phyloP scores from a whole-genome alignment of 768 basidiomycete species.

The Cystobasidium ongulense region DNA sequence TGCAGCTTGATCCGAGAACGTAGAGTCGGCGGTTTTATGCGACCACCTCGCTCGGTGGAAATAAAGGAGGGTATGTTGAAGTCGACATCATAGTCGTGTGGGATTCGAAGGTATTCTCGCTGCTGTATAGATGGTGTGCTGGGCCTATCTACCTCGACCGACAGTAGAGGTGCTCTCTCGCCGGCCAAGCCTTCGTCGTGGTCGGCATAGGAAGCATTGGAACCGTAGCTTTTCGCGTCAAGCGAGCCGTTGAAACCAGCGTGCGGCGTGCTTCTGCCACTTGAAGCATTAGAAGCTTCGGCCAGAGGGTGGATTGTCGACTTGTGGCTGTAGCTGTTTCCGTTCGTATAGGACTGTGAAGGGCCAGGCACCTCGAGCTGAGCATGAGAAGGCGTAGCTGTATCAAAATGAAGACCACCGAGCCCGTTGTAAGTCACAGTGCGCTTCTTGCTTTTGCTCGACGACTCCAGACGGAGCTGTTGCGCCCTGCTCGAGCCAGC shows the following conservation, averaged over 20 bases:
- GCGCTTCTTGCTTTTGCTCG: not conserved
- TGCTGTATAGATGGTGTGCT: slow-evolving; percentile 24
- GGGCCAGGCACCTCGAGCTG: not conserved
- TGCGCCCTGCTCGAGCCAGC: not conserved
- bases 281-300: not conserved
- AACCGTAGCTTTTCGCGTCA: not conserved
- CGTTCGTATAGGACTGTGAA: not conserved
- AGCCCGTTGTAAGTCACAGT: not conserved
- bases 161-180: slow-evolving; percentile 30
- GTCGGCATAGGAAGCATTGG: not conserved
- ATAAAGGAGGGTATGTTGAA: slow-evolving; percentile 32
- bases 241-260: not conserved
- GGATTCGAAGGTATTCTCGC: slow-evolving; percentile 9
- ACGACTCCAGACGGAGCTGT: not conserved
- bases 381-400: not conserved
- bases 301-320: not conserved
- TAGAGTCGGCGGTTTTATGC: slow-evolving; percentile 35
- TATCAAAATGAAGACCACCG: not conserved
- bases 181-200: not conserved
- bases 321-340: not conserved
- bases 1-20: slow-evolving; percentile 41
- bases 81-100: slow-evolving; percentile 24
- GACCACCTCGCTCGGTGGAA: slow-evolving; percentile 32
- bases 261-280: not conserved
- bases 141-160: slow-evolving; percentile 27